phyloP scores from a whole-genome alignment of 2,329 filamentous ascomycete species.

The Alternaria conjuncta region DNA sequence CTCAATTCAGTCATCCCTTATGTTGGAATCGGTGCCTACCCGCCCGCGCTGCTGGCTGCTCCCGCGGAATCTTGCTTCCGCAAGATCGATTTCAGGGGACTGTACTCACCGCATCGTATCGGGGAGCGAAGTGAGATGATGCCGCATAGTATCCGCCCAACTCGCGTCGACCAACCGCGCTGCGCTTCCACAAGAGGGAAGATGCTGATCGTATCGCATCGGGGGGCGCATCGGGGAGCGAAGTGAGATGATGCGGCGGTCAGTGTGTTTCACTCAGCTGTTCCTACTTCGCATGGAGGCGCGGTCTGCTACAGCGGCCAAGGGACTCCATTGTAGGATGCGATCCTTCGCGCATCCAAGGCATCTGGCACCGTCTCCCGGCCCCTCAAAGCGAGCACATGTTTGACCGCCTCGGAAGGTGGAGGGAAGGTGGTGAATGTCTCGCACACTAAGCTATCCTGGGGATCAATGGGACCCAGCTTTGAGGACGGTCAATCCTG shows the following conservation, averaged over 20 bases:
- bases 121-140: not conserved
- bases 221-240: too few species aligned
- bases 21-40: too few species aligned
- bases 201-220: too few species aligned
- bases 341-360: not conserved
- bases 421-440: not conserved
- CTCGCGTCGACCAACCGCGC: not conserved
- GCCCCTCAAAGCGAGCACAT: not conserved
- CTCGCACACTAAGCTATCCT: not conserved
- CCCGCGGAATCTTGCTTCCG: not conserved
- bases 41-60: not conserved
- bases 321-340: not conserved
- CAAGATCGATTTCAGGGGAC: not conserved
- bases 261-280: not conserved
- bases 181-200: too few species aligned
- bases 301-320: not conserved
- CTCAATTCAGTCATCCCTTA: too few species aligned
- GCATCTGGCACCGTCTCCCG: not conserved
- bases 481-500: not conserved
- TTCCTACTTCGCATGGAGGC: not conserved
- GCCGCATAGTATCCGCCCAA: not conserved
- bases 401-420: not conserved
- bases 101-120: not conserved
- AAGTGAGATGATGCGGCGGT: too few species aligned
- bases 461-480: not conserved